phyloP scores from a whole-genome alignment of 768 basidiomycete genomes.

The Boletus edulis region DNA sequence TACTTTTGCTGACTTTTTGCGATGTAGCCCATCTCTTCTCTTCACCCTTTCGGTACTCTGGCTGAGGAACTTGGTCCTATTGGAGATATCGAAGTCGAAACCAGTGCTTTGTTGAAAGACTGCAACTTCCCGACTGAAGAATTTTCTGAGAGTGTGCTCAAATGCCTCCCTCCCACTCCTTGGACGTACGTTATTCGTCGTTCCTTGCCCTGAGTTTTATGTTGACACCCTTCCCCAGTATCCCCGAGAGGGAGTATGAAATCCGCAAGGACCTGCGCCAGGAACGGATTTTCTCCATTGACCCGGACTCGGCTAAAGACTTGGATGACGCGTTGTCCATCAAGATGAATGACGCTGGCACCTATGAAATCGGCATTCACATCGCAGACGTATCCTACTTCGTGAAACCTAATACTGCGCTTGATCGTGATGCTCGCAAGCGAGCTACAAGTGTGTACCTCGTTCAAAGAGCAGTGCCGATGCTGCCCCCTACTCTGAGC shows the following conservation, averaged over 20 bases:
- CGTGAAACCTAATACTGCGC: constrained; percentile 91
- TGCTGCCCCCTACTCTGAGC: constrained; percentile 92
- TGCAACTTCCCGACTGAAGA: constrained; percentile 99
- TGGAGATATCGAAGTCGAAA: constrained; percentile 98
- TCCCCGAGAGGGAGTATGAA: constrained; percentile 88
- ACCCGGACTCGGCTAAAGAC: constrained; percentile 86
- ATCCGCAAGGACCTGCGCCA: constrained; percentile 83
- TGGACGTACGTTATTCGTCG: constrained; percentile 65
- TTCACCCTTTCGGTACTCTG: constrained; percentile 97
- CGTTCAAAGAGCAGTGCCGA: constrained; percentile 92
- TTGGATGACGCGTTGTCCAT: constrained; percentile 94
- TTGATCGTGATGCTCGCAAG: constrained; percentile 97
- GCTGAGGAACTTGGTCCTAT: constrained; percentile 98
- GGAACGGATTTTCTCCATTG: constrained; percentile 90
- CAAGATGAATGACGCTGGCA: constrained; percentile 87
- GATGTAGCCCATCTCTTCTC: constrained; percentile 81
- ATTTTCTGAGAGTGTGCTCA: constrained; percentile 91
- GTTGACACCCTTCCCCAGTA: constrained; percentile 39
- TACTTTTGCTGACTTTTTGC: constrained; percentile 18
- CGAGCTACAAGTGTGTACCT: constrained; percentile 97
- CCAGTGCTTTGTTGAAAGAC: constrained; percentile 94
- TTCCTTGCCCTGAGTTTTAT: background rate
- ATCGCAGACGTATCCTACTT: constrained; percentile 96
- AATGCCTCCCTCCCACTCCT: constrained; percentile 93
- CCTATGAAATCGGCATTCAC: constrained; percentile 91